Evolutionary conservation across 2,329 filamentous ascomycete genomes (phyloP), one percentile per base, ranked within the genome.

Genomic region (Amylocarpus encephaloides): DNA sequence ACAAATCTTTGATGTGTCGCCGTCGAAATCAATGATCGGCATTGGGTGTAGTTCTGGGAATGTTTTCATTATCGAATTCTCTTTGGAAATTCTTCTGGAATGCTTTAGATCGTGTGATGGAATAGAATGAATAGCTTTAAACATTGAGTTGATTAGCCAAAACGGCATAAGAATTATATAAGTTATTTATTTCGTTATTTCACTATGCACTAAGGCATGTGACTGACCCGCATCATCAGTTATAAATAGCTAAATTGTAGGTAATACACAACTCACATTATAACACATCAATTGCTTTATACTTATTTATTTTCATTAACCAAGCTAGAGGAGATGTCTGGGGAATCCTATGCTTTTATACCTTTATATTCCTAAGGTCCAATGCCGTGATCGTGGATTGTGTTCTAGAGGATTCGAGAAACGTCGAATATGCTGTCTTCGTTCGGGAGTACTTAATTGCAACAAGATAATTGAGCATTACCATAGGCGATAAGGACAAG

Each of bases 21-120:
- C 13, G 30, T 38, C 48, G 16, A 48, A 54, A 12, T 57, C 48
- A 33, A 57, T 30, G 52, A 11, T 55, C 12, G 45, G 47, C 40
- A 51, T 57, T 38, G 50, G 43, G 18, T 57, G 47, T 55, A 18
- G 0, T 46, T 55, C 52, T 53, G 43, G 54, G 19, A 56, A 35
- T 48, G 54, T 58, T 52, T 51, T 55, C 36, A 15, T 56, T 51
- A 53, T 58, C 12, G 43, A 43, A 48, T 22, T 55, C 34, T 55
- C 47, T 63, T 43, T 51, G 42, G 47, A 26, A 2, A 47, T 47
- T 43, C 19, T 51, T n/a, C n/a, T n/a, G 36, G 43, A 51, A 22
- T 33, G 48, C 48, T 34, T 46, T 36, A 38, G 19, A n/a, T n/a
- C n/a, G n/a, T n/a, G n/a, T n/a, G n/a, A n/a, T n/a, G n/a, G n/a